Evolutionary conservation across 228 moss, liverwort and hornwort genomes (phyloP), one percentile per base, ranked within the genome.

Genomic region (Sphagnum fallax): DNA sequence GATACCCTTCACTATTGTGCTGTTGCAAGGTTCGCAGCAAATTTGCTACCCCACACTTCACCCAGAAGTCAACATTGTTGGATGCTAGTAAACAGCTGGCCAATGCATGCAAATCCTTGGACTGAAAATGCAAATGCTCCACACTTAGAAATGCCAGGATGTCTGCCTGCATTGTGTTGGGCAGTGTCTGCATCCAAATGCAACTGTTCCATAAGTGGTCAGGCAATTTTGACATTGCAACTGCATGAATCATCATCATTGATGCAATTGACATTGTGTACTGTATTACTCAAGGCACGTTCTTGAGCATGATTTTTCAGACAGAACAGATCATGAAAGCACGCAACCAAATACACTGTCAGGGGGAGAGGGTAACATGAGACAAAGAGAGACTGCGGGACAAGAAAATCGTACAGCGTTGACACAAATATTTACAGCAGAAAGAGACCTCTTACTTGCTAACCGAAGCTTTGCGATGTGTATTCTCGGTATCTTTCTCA

Each of bases 141-240:
- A 73, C 82, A 65, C 61, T 81, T 64, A 92, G 66, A 71, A 92
- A 90, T 8, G 86, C 81, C 69, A 92, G 71, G n/a, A 92, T 80
- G 64, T 86, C 81, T n/a, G 86, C 72, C 71, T 92, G 92, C 75
- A 86, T 77, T 64, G 80, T 84, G 82, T 73, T 79, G 0, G 92
- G 76, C 49, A 92, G 73, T 51, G 90, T 90, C 73, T 92, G 86
- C 77, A 90, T 80, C 92, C 92, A 92, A 73, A 90, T 83, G 53
- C 78, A 77, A 82, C 92, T 92, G 86, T 79, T 82, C 67, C 79
- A 80, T 66, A 71, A 63, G 60, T 69, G 55, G 55, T 55, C 12
- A 8, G 55, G 8, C 10, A 7, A 10, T 50, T 6, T 16, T 52
- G 15, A 67, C 16, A 9, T 51, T 6, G 5, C 50, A 13, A 50